phyloP scores from a whole-genome alignment of 768 basidiomycete genomes.

The Lactarius quietus region DNA sequence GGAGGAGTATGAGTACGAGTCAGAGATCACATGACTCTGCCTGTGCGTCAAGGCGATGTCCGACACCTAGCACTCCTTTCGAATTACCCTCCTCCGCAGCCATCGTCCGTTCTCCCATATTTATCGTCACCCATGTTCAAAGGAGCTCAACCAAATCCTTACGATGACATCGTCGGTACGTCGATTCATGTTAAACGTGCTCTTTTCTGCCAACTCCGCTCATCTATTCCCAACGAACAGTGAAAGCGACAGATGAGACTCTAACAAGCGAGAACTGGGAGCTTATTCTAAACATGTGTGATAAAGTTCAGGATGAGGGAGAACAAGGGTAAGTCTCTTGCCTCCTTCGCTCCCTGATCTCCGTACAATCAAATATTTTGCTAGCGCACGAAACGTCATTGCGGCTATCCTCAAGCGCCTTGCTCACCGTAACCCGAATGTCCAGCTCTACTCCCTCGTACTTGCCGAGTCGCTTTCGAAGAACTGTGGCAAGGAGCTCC shows the following conservation, averaged over 20 bases:
- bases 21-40: no score
- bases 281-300: slow-evolving; percentile 88
- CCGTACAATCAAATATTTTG: slow-evolving; percentile 9
- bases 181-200: not conserved
- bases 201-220: slow-evolving; percentile 7
- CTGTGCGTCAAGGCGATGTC: not conserved
- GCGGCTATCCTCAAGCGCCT: slow-evolving; percentile 86
- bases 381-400: slow-evolving; percentile 84
- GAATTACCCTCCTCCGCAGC: slow-evolving; percentile 11
- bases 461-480: slow-evolving; percentile 86
- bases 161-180: slow-evolving; percentile 87
- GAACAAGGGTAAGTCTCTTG: slow-evolving; percentile 64
- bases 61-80: not conserved
- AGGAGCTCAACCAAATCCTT: slow-evolving; percentile 59
- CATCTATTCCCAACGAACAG: slow-evolving; percentile 39
- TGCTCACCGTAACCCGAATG: slow-evolving; percentile 91
- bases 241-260: slow-evolving; percentile 97
- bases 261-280: slow-evolving; percentile 96
- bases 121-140: slow-evolving; percentile 53
- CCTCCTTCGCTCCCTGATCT: slow-evolving; percentile 4
- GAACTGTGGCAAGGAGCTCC: slow-evolving; percentile 79
- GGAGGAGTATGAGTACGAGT: no score
- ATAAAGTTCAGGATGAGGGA: slow-evolving; percentile 91
- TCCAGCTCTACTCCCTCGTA: slow-evolving; percentile 90
- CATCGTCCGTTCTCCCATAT: not conserved